A percentile compares a stretch with the other conserved stretches of the same genome.
Conservation (phyloP, 306 rosid genomes). For the Cucurbita moschata region DNA sequence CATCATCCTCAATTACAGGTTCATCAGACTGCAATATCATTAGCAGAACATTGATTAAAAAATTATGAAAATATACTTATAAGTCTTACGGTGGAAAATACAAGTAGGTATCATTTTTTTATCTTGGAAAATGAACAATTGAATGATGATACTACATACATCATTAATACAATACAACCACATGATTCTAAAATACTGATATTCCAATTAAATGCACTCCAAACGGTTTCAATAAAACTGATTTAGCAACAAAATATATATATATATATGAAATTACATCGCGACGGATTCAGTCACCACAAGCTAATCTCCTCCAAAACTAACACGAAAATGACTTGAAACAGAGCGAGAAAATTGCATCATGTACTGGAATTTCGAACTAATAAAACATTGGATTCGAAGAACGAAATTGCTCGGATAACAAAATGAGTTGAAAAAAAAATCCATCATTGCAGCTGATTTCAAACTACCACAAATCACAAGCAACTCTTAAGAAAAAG, state of each 20-base stretch:
- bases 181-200: background rate
- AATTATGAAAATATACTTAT: background rate
- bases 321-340: background rate
- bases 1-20: conserved; percentile 70
- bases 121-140: background rate
- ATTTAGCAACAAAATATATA: background rate
- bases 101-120: background rate
- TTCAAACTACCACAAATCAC: background rate
- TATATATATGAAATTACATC: too few species aligned
- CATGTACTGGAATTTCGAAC: background rate
- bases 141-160: background rate
- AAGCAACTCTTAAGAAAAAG: background rate
- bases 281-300: background rate
- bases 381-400: background rate
- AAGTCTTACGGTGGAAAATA: background rate
- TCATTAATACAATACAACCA: background rate
- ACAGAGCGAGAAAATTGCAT: background rate
- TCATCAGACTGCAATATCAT: conserved; percentile 42
- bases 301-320: background rate
- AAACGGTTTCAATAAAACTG: background rate
- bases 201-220: background rate
- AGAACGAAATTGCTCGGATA: background rate
- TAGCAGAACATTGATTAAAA: background rate
- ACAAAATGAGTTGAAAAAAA: background rate
- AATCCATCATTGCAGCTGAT: background rate